phyloP scores from a whole-genome alignment of 2,329 filamentous ascomycete species.

The Aspergillus luchuensis region DNA sequence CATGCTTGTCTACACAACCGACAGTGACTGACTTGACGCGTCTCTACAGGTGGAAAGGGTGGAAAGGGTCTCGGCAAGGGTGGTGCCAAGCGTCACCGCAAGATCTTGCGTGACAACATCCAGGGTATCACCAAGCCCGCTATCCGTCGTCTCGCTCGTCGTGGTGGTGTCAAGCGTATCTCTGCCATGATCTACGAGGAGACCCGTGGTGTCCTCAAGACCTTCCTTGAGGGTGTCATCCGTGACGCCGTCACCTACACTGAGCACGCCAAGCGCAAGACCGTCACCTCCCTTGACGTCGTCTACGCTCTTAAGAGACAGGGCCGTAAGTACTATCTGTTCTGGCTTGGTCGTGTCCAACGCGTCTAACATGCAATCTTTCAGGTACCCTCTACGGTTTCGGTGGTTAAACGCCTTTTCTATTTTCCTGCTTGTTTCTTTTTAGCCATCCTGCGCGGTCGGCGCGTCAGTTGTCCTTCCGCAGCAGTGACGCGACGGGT shows the following conservation, averaged over 20 bases:
- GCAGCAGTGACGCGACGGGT: slow-evolving; percentile 36
- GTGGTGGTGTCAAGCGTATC: slow-evolving; percentile 99
- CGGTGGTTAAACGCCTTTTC: slow-evolving; percentile 68
- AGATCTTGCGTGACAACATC: slow-evolving; percentile 99
- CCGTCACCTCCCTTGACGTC: slow-evolving; percentile 60
- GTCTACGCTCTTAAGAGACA: slow-evolving; percentile 66
- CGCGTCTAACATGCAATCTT: slow-evolving; percentile 22
- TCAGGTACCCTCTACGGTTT: slow-evolving; percentile 78
- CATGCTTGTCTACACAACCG: slow-evolving; percentile 1
- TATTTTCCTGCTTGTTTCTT: slow-evolving; percentile 31
- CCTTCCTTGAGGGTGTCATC: slow-evolving; percentile 80
- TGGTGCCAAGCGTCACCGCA: slow-evolving; percentile 97
- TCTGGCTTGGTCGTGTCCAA: slow-evolving; percentile 1
- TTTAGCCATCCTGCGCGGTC: slow-evolving; percentile 37
- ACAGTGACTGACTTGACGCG: slow-evolving; percentile 48
- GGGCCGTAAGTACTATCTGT: slow-evolving; percentile 49
- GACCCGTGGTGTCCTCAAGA: slow-evolving; percentile 79
- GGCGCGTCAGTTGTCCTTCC: slow-evolving; percentile 34
- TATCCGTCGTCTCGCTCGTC: slow-evolving; percentile 96
- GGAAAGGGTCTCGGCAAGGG: slow-evolving; percentile 98
- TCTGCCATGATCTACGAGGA: slow-evolving; percentile 91
- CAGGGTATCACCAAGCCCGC: slow-evolving; percentile 99
- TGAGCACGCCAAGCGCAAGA: slow-evolving; percentile 75
- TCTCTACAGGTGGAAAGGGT: slow-evolving; percentile 77
- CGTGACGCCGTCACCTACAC: slow-evolving; percentile 79